Evolutionary conservation across 345 rosid species (phyloP), one percentile per base, ranked within the genome.

Genomic region (Eutrema japonicum): DNA sequence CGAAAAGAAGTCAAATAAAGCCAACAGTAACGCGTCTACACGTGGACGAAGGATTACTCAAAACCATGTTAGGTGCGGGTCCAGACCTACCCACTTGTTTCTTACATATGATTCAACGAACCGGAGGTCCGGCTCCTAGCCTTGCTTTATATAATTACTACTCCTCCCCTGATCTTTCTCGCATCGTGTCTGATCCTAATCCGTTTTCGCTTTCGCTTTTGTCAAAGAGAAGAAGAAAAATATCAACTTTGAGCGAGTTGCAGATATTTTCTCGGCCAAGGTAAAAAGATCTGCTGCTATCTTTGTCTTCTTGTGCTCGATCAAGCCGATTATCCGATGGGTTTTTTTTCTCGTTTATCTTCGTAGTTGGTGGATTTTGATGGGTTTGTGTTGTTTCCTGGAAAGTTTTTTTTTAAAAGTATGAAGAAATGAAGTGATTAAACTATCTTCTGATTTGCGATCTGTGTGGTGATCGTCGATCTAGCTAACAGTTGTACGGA

Each of bases 1-100:
- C 41, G 72, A 32, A 64, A 38, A 0, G 3, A 71, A 73, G 81
- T 72, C 63, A 73, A 52, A 27, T 36, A 56, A 73, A 68, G 75
- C 63, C 81, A 68, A 33, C 81, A 78, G 71, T 78, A 68, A 78
- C 75, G 75, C 81, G 75, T 74, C 36, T 2, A 53, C 75, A 67
- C 78, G 77, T 67, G 81, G 70, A 78, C 66, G 71, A 66, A 9
- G n/a, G 78, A 55, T 73, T 55, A 62, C 74, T 52, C 66, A 41
- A 48, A 47, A 60, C 58, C 81, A 60, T 10, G 68, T 58, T 57
- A 54, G 74, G 27, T 29, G 10, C 14, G 74, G 74, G 11, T 53
- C 67, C 70, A 33, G 1, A 57, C 72, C 72, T 57, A 71, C 68
- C 80, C 63, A 77, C 76, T 65, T 65, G 76, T 48, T 6, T 55